phyloP scores from a whole-genome alignment of 352 stramenopile genomes.

The Pythium sukuiense region DNA sequence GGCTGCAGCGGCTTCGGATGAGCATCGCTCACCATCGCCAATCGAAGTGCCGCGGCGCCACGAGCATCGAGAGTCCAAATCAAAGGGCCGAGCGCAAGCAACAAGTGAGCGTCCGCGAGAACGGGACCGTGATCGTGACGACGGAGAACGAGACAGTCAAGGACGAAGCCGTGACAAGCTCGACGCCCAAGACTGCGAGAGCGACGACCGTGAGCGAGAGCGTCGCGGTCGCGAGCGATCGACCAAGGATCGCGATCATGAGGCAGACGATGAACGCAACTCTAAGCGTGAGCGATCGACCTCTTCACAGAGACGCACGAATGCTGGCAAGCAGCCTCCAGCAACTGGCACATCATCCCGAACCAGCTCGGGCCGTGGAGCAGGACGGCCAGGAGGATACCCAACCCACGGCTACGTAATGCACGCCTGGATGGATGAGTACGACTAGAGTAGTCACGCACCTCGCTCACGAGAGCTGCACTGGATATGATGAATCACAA shows the following conservation, averaged over 20 bases:
- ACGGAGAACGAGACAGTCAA: constrained; percentile 22
- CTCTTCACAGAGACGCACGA: constrained; percentile 23
- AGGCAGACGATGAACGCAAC: constrained; percentile 18
- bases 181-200: constrained; percentile 10
- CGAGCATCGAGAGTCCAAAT: constrained; percentile 23
- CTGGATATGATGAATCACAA: constrained; percentile 1
- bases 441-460: constrained; percentile 15
- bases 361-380: constrained; percentile 6
- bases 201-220: constrained; percentile 21
- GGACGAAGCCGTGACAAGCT: constrained; percentile 20
- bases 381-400: constrained; percentile 17
- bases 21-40: constrained; percentile 34
- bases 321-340: constrained; percentile 5
- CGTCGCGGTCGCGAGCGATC: constrained; percentile 16
- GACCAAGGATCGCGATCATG: constrained; percentile 12
- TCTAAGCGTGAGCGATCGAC: constrained; percentile 24
- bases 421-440: constrained; percentile 67
- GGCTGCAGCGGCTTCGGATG: constrained; percentile 10
- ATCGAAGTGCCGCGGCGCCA: constrained; percentile 22
- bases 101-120: constrained; percentile 29
- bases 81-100: constrained; percentile 18
- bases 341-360: constrained; percentile 8
- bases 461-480: not conserved
- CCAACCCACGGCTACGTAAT: constrained; percentile 54
- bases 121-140: constrained; percentile 28